A percentile compares a stretch with the other conserved stretches of the same genome.
phyloP scores from a whole-genome alignment of 139 green algal genomes.

The Volvox reticuliferus region DNA sequence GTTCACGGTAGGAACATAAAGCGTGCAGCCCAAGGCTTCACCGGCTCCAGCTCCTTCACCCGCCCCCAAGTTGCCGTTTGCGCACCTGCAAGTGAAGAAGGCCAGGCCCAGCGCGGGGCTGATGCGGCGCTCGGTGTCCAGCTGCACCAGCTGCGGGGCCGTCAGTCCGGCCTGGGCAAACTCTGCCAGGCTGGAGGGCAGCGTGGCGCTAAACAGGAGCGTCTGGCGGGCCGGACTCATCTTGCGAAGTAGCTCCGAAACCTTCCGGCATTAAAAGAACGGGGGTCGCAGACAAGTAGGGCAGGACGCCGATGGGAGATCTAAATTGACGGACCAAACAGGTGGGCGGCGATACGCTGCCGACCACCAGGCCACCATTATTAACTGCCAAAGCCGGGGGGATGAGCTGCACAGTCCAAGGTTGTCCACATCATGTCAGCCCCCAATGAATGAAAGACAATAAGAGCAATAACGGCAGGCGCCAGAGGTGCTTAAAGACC shows the following conservation, averaged over 20 bases:
- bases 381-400: neutral
- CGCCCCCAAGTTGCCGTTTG: neutral
- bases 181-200: slow-evolving; percentile 93
- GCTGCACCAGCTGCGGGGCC: slow-evolving; percentile 90
- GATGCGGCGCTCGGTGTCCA: slow-evolving; percentile 94
- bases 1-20: too few species aligned
- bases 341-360: too few species aligned
- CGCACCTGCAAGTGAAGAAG: slow-evolving; percentile 87
- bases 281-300: neutral
- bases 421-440: too few species aligned
- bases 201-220: slow-evolving; percentile 96
- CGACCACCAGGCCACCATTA: neutral
- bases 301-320: too few species aligned
- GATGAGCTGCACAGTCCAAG: neutral
- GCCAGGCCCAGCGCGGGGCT: slow-evolving; percentile 84
- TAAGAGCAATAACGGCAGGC: too few species aligned
- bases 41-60: neutral
- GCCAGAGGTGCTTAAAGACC: too few species aligned
- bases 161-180: slow-evolving; percentile 82
- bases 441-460: too few species aligned
- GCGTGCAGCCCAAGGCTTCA: neutral
- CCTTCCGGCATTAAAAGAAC: slow-evolving; percentile 35
- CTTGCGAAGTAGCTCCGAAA: slow-evolving; percentile 80
- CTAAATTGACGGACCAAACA: too few species aligned
- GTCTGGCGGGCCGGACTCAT: slow-evolving; percentile 87